These are phyloP conservation scores for Pseudogymnoascus sp. DNA, from an alignment of 2,329 filamentous ascomycete species.

Conservation along the genomic window DNA sequence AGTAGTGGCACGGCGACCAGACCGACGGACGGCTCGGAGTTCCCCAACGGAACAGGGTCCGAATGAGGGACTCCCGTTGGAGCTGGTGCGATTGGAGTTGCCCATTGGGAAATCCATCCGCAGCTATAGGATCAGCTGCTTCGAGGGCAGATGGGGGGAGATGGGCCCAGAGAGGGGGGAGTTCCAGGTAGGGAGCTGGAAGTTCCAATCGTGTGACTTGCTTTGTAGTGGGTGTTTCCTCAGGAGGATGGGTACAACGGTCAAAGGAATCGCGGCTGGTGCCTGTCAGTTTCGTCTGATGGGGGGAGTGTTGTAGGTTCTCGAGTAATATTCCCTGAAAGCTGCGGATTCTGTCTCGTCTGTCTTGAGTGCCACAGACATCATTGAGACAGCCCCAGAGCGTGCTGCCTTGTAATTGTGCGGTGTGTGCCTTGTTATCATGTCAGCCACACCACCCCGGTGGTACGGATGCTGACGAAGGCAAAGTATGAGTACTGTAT, in stretches of 20 bases:
- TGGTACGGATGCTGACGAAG: not conserved
- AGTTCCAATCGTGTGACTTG: slow-evolving; percentile 1
- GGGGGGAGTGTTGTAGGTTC: not conserved
- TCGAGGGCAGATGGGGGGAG: not conserved
- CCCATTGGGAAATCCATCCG: not conserved
- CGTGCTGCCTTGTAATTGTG: slow-evolving; percentile 1
- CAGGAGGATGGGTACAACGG: not conserved
- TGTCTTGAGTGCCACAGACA: slow-evolving; percentile 4
- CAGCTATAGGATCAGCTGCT: not conserved
- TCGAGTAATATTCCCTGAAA: not conserved
- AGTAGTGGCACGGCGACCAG: not conserved
- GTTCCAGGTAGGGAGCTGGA: not conserved
- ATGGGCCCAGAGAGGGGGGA: not conserved
- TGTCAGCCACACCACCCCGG: not conserved
- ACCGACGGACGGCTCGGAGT: not conserved
- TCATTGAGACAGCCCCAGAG: not conserved
- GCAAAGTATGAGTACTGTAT: not conserved
- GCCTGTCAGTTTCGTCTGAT: slow-evolving; percentile 7
- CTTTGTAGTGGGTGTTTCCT: not conserved
- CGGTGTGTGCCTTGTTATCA: slow-evolving; percentile 1
- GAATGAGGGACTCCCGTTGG: slow-evolving; percentile 1
- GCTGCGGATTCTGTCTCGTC: not conserved
- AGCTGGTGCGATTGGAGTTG: not conserved
- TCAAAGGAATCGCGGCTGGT: not conserved
- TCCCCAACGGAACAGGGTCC: not conserved